These are phyloP conservation scores for Dactylorhiza incarnata DNA, from an alignment of 106 monocot species.

Conservation along the genomic window DNA sequence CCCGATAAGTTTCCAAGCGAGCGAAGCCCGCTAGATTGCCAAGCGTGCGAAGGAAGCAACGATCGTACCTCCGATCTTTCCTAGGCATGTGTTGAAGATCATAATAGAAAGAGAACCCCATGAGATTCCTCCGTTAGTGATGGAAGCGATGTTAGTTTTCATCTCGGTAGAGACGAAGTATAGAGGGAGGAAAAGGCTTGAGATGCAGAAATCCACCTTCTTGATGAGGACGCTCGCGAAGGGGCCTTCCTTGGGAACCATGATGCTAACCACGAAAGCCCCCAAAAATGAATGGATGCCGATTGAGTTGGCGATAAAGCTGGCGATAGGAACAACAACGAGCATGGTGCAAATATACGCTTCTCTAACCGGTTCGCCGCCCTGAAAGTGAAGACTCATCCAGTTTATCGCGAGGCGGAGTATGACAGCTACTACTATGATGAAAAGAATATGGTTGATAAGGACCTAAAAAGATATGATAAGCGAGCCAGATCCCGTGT, in stretches of 20 bases:
- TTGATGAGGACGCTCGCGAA: constrained; percentile 22
- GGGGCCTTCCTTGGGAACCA: constrained; percentile 31
- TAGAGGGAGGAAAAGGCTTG: constrained; percentile 25
- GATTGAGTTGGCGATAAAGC: constrained; percentile 25
- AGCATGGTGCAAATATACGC: too few species aligned
- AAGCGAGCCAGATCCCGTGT: too few species aligned
- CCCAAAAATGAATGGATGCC: constrained; percentile 35
- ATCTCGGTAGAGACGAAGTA: constrained; percentile 31
- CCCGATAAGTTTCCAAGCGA: too few species aligned
- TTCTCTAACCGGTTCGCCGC: too few species aligned
- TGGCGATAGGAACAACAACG: too few species aligned
- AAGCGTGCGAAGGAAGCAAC: constrained; percentile 5
- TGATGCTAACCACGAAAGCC: constrained; percentile 27
- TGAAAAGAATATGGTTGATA: too few species aligned
- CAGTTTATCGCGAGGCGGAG: too few species aligned
- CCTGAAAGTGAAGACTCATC: too few species aligned
- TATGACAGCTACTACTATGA: too few species aligned
- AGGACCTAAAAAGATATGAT: too few species aligned
- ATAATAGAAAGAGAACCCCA: constrained; percentile 27
- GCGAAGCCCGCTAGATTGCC: too few species aligned
- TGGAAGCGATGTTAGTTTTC: constrained; percentile 26
- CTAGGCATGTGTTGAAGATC: constrained; percentile 18
- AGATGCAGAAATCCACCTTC: constrained; percentile 24
- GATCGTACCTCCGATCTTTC: constrained; percentile 24
- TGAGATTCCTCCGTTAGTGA: constrained; percentile 16